Evolutionary conservation across 2,329 filamentous ascomycete species (phyloP), one percentile per base, ranked within the genome.

Genomic region (Paracoccidioides lutzii): DNA sequence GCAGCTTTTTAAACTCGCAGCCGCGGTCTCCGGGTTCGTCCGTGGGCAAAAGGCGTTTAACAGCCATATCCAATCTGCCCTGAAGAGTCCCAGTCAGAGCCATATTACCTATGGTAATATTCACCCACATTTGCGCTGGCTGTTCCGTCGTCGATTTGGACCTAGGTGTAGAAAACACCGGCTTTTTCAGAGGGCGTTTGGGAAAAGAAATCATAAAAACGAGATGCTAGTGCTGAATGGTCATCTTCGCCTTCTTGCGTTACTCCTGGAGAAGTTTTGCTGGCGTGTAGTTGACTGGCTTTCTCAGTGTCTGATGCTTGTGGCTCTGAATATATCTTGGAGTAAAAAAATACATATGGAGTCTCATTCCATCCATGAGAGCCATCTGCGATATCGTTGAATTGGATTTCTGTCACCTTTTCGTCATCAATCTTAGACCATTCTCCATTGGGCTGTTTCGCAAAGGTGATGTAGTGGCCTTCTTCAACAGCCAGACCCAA

Each of bases 71-170:
- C n/a, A 60, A 40, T 12, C 55, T 15, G 7, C 56, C 58, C n/a
- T 52, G 52, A 22, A 60, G 32, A 7, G 44, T 48, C 14, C 59
- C 58, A 4, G 52, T 57, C 37, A 59, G 46, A 41, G 55, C 41
- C 49, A 58, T 55, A 35, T 58, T 52, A 9, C 57, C 55, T 53
- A 58, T 52, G n/a, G 54, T 58, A 30, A 60, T 49, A 10, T 57
- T 53, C 35, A 60, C 40, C 28, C 30, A 33, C 28, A 58, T 57
- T 41, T 59, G 52, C 37, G 57, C 58, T 35, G 43, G 56, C 45
- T 58, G 58, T 22, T 55, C 58, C 35, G 56, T 55, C 9, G 4
- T 44, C 58, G 52, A 58, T 40, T 52, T 15, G 15, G 7, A 40
- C 15, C 28, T 35, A 4, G n/a, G 22, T 30, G n/a, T 33, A 14